These are phyloP conservation scores for Quillaja saponaria DNA, from an alignment of 306 rosid genomes.

Conservation along the genomic window DNA sequence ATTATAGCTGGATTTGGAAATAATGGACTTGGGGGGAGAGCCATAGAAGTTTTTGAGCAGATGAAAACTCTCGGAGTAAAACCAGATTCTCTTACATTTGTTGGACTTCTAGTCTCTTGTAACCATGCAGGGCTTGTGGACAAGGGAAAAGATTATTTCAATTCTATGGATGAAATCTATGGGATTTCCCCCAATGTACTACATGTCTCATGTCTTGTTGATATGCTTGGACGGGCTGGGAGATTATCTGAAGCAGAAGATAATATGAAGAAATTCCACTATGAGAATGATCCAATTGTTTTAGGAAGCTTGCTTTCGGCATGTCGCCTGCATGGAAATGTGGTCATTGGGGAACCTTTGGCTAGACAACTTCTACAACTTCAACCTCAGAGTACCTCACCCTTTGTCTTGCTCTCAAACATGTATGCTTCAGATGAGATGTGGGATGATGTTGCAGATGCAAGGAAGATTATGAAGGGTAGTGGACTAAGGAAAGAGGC, in stretches of 20 bases:
- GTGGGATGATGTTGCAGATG: constrained; percentile 43
- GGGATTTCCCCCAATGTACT: constrained; percentile 34
- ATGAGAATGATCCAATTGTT: constrained; percentile 36
- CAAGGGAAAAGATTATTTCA: constrained; percentile 31
- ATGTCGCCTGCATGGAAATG: constrained; percentile 41
- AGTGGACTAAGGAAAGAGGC: constrained; percentile 39
- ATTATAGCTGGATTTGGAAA: constrained; percentile 46
- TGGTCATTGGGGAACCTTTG: constrained; percentile 33
- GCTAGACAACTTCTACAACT: constrained; percentile 39
- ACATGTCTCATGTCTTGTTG: constrained; percentile 49
- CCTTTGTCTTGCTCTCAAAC: constrained; percentile 44
- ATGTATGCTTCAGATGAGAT: constrained; percentile 47
- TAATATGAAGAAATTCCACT: constrained; percentile 35
- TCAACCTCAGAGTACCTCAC: constrained; percentile 34
- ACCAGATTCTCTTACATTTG: constrained; percentile 42
- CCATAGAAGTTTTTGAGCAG: constrained; percentile 36
- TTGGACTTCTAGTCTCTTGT: constrained; percentile 44
- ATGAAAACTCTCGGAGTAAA: constrained; percentile 38
- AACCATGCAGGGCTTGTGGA: constrained; percentile 47
- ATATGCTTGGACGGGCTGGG: constrained; percentile 51
- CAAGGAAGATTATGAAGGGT: constrained; percentile 43
- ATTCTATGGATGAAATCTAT: constrained; percentile 35
- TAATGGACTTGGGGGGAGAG: constrained; percentile 44
- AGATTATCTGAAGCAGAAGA: constrained; percentile 39
- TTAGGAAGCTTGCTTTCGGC: constrained; percentile 49